Evolutionary conservation across 176 grass and related monocot genomes (phyloP), one percentile per base, ranked within the genome.

Genomic region (Oryza meridionalis): DNA sequence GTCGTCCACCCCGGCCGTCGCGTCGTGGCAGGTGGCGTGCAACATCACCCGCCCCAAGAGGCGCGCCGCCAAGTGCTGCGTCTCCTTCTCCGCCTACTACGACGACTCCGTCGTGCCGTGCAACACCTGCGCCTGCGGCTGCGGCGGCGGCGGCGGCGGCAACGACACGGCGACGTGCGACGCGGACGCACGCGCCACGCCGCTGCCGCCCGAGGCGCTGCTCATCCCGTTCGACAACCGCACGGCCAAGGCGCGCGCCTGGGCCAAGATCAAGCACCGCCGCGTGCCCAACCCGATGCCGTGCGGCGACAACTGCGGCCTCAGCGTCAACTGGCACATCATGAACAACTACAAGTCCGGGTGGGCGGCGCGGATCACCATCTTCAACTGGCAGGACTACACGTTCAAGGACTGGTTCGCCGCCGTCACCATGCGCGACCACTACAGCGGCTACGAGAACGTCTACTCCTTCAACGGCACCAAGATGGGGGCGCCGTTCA

Each of bases 331-430:
- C 85, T 99, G 96, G 96, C 93, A 99, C 82, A 31, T 96, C 38
- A 66, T 92, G 45, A 94, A 87, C 61, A 90, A 99, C 81, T 94
- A 99, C 87, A 83, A 94, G 67, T 90, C 77, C 16, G 96, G 93
- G 0, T 99, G 96, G 96, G 83, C 91, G 0, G 93, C 73, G 47
- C 85, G 93, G 33, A 90, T 99, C 27, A 99, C 93, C 59, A 49
- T 99, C 63, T 99, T 99, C 88, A 99, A 99, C 84, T 99, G 93
- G 96, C 81, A 78, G 38, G 87, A 91, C 64, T 99, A 99, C 90
- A 96, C 91, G 0, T 96, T 96, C 93, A 94, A 91, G 79, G 84
- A 99, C 77, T 99, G 96, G 96, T 99, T 99, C 84, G 79, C 90
- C 12, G 93, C 93, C 1, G 77, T 99, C 73, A 82, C 76, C 77